These are phyloP conservation scores for Domatiomyces catenatus DNA, from an alignment of 2,329 filamentous ascomycete species.

Conservation along the genomic window DNA sequence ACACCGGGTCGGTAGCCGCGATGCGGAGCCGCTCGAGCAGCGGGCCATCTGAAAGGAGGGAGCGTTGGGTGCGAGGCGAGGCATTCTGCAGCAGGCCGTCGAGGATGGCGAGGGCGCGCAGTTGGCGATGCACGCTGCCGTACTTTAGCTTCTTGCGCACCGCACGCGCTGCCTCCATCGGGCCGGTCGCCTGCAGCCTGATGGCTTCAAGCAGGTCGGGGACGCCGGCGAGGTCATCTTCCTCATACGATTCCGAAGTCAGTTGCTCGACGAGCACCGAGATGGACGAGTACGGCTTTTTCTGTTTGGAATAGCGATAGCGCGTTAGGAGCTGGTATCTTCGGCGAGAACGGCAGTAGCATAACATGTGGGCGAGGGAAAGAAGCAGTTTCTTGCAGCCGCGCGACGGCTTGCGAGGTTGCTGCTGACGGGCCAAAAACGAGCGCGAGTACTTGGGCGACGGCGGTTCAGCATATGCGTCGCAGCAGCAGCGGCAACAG, in stretches of 20 bases:
- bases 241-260: conserved; percentile 75
- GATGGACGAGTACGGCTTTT: conserved; percentile 85
- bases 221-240: conserved; percentile 82
- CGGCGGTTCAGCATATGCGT: conserved; percentile 10
- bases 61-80: conserved; percentile 68
- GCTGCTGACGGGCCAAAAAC: conserved; percentile 1
- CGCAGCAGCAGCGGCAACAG: conserved; percentile 7
- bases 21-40: conserved; percentile 81
- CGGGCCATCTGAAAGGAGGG: conserved; percentile 69
- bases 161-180: conserved; percentile 76
- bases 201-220: conserved; percentile 91
- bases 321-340: conserved; percentile 17
- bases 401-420: conserved; percentile 5
- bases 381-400: conserved; percentile 11
- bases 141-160: conserved; percentile 98
- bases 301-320: conserved; percentile 23
- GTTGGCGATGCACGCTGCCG: conserved; percentile 80
- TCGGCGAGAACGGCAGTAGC: conserved; percentile 13
- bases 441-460: conserved; percentile 2
- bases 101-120: conserved; percentile 73
- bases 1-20: conserved; percentile 68
- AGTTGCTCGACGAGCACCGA: conserved; percentile 84
- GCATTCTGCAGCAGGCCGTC: conserved; percentile 93
- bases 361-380: conserved; percentile 12
- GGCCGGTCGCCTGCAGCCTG: conserved; percentile 71